These are phyloP conservation scores for Udeniomyces megalosporus DNA, from an alignment of 768 basidiomycete species.

Conservation along the genomic window DNA sequence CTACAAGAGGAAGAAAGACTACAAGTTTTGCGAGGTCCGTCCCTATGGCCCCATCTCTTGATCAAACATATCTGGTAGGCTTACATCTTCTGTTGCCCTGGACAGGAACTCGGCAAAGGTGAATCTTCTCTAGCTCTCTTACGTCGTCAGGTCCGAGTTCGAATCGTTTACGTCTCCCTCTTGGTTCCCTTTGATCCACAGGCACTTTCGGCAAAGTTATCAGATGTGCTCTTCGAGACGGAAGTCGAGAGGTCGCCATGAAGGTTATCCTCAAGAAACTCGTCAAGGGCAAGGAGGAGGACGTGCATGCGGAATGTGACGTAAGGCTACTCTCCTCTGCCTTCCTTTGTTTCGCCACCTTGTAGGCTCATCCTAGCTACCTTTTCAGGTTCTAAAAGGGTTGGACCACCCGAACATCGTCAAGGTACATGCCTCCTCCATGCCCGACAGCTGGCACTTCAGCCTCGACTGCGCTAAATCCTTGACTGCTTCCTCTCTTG, in stretches of 20 bases:
- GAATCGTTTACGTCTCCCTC: neutral
- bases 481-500: neutral
- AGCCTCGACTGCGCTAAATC: neutral
- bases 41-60: neutral
- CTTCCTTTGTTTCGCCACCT: no score
- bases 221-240: slow-evolving; percentile 36
- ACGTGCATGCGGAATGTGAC: slow-evolving; percentile 88
- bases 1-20: slow-evolving; percentile 10
- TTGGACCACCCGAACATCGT: slow-evolving; percentile 86
- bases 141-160: neutral
- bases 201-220: slow-evolving; percentile 37
- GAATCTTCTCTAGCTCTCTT: neutral
- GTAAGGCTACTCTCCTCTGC: no score
- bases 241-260: slow-evolving; percentile 24
- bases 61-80: neutral
- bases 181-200: neutral
- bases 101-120: slow-evolving; percentile 5
- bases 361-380: no score
- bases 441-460: slow-evolving; percentile 1
- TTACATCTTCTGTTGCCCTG: neutral
- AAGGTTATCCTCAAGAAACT: slow-evolving; percentile 93
- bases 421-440: slow-evolving; percentile 23
- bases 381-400: slow-evolving; percentile 55
- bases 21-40: slow-evolving; percentile 8
- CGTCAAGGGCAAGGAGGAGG: slow-evolving; percentile 68